These are phyloP conservation scores for Centrapalus pauciflorus DNA, from an alignment of 129 eudicot species.

Conservation along the genomic window DNA sequence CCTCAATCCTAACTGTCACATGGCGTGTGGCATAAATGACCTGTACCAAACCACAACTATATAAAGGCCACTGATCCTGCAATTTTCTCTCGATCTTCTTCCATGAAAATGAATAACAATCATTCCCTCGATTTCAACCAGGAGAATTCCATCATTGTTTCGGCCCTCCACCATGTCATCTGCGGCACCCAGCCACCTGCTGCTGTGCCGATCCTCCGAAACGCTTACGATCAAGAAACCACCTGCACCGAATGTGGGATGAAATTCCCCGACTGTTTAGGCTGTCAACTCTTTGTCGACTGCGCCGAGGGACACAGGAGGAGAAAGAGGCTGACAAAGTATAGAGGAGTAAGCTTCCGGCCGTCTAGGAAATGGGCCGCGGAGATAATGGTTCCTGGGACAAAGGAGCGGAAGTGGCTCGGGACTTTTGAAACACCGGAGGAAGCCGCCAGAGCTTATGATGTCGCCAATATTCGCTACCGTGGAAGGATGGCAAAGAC, in stretches of 20 bases:
- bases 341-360: conserved; percentile 12
- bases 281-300: conserved; percentile 16
- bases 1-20: no score
- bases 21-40: no score
- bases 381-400: conserved; percentile 15
- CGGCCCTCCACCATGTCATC: conserved; percentile 1
- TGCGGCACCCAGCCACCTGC: background rate
- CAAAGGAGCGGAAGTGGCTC: conserved; percentile 15
- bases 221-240: no score
- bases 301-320: background rate
- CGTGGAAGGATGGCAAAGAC: conserved; percentile 7
- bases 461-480: background rate
- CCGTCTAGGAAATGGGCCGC: conserved; percentile 18
- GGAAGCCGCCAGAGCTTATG: conserved; percentile 19
- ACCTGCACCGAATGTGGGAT: conserved; percentile 1
- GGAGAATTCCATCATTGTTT: conserved; percentile 8
- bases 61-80: no score
- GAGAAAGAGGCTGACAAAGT: background rate
- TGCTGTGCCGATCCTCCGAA: no score
- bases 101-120: background rate
- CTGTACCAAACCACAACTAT: no score
- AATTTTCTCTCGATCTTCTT: no score
- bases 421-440: conserved; percentile 8
- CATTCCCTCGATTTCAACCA: background rate
- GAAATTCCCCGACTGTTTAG: background rate